Evolutionary conservation across 2,329 filamentous ascomycete species (phyloP).

Genomic region (Gremmenia infestans): DNA sequence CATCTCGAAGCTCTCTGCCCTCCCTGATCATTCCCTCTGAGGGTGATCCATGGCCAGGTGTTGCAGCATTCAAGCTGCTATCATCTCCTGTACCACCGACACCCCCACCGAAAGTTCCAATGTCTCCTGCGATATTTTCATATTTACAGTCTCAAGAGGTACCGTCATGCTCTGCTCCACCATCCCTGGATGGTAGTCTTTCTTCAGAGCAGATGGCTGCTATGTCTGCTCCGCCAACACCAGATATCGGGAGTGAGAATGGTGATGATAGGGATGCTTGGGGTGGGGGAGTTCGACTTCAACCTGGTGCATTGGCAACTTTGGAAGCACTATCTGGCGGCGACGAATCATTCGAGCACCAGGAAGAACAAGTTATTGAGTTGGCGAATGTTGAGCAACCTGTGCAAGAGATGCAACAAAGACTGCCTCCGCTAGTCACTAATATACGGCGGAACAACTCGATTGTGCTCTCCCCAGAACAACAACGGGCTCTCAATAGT

Average conservation of each 20-base stretch:
- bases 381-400: constrained; percentile 34
- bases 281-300: constrained; percentile 64
- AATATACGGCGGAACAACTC: constrained; percentile 31
- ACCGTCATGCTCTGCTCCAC: constrained; percentile 72
- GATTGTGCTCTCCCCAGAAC: constrained; percentile 43
- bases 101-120: constrained; percentile 62
- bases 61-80: constrained; percentile 42
- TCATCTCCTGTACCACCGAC: constrained; percentile 57
- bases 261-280: constrained; percentile 58
- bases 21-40: constrained; percentile 46
- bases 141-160: constrained; percentile 66
- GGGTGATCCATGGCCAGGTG: constrained; percentile 43
- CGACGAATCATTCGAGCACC: constrained; percentile 55
- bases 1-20: constrained; percentile 35
- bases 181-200: constrained; percentile 78
- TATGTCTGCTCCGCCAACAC: constrained; percentile 80
- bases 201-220: constrained; percentile 82
- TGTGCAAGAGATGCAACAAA: constrained; percentile 48
- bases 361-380: constrained; percentile 52
- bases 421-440: constrained; percentile 46
- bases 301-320: constrained; percentile 75
- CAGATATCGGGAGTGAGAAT: constrained; percentile 58
- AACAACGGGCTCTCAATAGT: constrained; percentile 59
- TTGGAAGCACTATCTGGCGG: constrained; percentile 67
- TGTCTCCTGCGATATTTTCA: constrained; percentile 70